Conservation (phyloP, 2,329 filamentous ascomycete species). For the Alternaria triticimaculans region DNA sequence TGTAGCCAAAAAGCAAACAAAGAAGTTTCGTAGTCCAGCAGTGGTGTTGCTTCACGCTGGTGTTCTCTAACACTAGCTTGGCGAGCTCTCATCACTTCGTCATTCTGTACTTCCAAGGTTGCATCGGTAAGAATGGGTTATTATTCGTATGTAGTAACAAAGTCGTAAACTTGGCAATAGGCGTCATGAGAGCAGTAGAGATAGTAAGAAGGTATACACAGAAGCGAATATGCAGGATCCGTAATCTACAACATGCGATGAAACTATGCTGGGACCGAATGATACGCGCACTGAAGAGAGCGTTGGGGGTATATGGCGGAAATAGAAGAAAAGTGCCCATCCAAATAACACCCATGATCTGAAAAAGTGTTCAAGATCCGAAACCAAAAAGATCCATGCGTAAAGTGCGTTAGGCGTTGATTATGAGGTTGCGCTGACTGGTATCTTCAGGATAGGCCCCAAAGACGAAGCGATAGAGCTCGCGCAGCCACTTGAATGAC, state of each 20-base stretch:
- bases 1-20: not conserved
- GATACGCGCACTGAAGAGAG: slow-evolving; percentile 25
- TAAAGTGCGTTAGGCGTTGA: slow-evolving; percentile 48
- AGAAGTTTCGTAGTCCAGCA: not conserved
- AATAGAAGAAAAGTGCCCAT: slow-evolving; percentile 17
- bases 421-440: slow-evolving; percentile 69
- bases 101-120: not conserved
- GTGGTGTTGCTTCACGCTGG: not conserved
- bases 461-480: slow-evolving; percentile 84
- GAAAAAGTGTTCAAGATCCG: not conserved
- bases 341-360: slow-evolving; percentile 7
- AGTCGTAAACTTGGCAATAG: not conserved
- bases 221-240: slow-evolving; percentile 17
- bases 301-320: slow-evolving; percentile 41
- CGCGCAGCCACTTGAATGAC: slow-evolving; percentile 79
- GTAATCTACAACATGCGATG: slow-evolving; percentile 5
- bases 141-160: slow-evolving; percentile 8
- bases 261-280: slow-evolving; percentile 14
- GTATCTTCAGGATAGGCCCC: slow-evolving; percentile 83
- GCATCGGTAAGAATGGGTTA: not conserved
- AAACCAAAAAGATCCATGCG: slow-evolving; percentile 1
- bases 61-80: not conserved
- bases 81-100: not conserved
- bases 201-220: slow-evolving; percentile 18
- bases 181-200: not conserved